Evolutionary conservation across 2,329 filamentous ascomycete genomes (phyloP).

Genomic region (Xylaria multiplex): DNA sequence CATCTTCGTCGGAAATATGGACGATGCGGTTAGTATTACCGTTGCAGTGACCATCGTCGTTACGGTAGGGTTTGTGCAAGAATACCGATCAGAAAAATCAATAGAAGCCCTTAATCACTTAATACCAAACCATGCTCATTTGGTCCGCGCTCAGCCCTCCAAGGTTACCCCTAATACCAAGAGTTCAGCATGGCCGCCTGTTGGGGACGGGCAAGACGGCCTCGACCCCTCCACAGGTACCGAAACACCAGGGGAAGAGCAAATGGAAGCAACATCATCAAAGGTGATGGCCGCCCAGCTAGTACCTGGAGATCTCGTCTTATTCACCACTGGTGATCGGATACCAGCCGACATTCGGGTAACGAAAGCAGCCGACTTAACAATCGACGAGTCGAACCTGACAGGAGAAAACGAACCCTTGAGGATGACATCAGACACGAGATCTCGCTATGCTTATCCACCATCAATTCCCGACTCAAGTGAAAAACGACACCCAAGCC

Average conservation of each 20-base stretch:
- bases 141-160: conserved; percentile 73
- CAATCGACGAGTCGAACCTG: conserved; percentile 95
- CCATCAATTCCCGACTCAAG: conserved; percentile 45
- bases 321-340: conserved; percentile 95
- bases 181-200: conserved; percentile 60
- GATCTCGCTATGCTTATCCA: conserved; percentile 47
- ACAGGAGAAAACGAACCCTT: conserved; percentile 98
- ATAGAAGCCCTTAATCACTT: conserved; percentile 93
- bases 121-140: conserved; percentile 93
- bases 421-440: conserved; percentile 74
- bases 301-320: conserved; percentile 89
- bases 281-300: conserved; percentile 89
- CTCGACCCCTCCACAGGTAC: conserved; percentile 62
- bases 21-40: conserved; percentile 95
- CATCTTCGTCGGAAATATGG: conserved; percentile 88
- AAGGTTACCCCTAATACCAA: conserved; percentile 50
- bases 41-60: conserved; percentile 97
- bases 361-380: conserved; percentile 86
- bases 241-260: conserved; percentile 69
- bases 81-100: conserved; percentile 97
- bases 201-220: conserved; percentile 57
- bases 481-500: conserved; percentile 51
- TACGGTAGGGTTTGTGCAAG: conserved; percentile 93
- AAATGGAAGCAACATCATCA: conserved; percentile 76
- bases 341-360: conserved; percentile 97